Evolutionary conservation across 257 asterid genomes (phyloP).

Genomic region (Datura wrightii): DNA sequence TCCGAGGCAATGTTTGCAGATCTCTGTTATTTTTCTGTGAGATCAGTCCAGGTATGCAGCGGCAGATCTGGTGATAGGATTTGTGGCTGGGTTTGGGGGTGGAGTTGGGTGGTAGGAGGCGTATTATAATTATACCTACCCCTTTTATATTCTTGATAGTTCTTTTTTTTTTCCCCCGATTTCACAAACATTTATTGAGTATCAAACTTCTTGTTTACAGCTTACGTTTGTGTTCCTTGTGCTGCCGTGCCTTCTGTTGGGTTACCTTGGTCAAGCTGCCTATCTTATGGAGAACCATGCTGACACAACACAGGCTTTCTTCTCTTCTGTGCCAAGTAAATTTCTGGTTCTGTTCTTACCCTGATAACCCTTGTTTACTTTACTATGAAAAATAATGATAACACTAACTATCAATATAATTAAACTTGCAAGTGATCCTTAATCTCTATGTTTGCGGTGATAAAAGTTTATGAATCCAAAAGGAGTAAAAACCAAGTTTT

Average conservation of each 20-base stretch:
- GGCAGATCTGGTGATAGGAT: conserved; percentile 21
- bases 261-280: conserved; percentile 98
- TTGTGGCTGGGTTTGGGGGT: not conserved
- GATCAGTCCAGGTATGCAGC: conserved; percentile 84
- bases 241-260: conserved; percentile 94
- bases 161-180: not conserved
- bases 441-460: not conserved
- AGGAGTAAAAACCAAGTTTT: conserved; percentile 19
- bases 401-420: not conserved
- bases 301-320: conserved; percentile 94
- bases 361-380: conserved; percentile 19
- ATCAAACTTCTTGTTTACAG: conserved; percentile 59
- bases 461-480: conserved; percentile 14
- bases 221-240: conserved; percentile 84
- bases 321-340: conserved; percentile 92
- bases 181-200: conserved; percentile 15
- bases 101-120: conserved; percentile 9
- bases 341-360: conserved; percentile 23
- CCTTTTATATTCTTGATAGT: not conserved
- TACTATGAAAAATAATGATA: not conserved
- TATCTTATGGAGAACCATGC: conserved; percentile 93
- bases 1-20: conserved; percentile 99
- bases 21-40: conserved; percentile 93
- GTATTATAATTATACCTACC: conserved; percentile 14
- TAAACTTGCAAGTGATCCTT: not conserved